Evolutionary conservation across 306 rosid species (phyloP), one percentile per base, ranked within the genome.

Genomic region (Gillenia trifoliata): DNA sequence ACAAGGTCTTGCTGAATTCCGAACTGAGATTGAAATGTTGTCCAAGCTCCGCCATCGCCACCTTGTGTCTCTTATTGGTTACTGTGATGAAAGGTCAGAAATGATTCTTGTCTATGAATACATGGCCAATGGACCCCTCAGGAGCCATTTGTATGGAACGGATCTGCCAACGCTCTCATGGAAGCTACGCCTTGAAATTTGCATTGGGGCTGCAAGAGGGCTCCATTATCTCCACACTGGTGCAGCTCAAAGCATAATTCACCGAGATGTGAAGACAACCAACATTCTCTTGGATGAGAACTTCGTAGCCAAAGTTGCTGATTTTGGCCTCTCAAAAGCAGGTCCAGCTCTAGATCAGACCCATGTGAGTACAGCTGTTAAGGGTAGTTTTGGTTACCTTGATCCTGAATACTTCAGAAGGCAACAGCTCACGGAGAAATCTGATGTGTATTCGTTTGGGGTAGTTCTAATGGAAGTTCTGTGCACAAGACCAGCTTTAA

Each of bases 201-300:
- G 99, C 86, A 91, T 94, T 23, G 99, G 97, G 9, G 94, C 99
- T 68, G 96, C 99, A 50, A 86, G 96, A 63, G 99, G 99, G 59
- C 99, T 94, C 69, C 99, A 90, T 77, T 91, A 94, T 84, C 96
- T 94, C 71, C 99, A 94, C 85, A 94, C 99, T 0, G 97, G 99
- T 19, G 95, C 96, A 65, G 77, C 97, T 50, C 97, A 90, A 83
- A 87, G 96, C 86, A 88, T 94, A 62, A 94, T 94, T 75, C 99
- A 94, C 77, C 90, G 99, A 20, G 99, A 92, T 49, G 99, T 94
- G 66, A 94, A 94, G 90, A 94, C 99, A 43, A 94, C 99, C 40
- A 94, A 94, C 81, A 94, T 94, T 62, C 97, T 94, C 70, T 90
- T 94, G 82, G 97, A 94, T 31, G 98, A 94, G 85, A 88, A 80